Evolutionary conservation across 257 asterid genomes (phyloP), one percentile per base, ranked within the genome.

Genomic region (Scutellaria minor): DNA sequence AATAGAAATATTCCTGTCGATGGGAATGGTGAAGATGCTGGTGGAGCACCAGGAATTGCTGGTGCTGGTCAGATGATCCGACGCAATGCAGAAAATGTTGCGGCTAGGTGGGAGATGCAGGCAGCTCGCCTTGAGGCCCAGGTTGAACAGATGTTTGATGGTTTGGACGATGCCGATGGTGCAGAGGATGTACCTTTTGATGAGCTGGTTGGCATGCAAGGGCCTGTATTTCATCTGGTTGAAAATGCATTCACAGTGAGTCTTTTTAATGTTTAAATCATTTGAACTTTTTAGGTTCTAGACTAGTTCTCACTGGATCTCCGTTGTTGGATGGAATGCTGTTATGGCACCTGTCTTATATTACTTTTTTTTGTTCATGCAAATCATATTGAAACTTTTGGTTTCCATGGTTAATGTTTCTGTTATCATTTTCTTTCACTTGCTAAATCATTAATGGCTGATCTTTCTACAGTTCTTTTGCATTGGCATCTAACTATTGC

Each of bases 121-220:
- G 99, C 99, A 47, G 98, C 98, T 63, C 90, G 97, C 55, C 92
- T 90, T 51, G 98, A 95, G 81, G 97, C 99, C 58, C 97, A 92
- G 78, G 99, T 92, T 64, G 99, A 95, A 72, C 99, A 92, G 85
- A 92, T 95, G 91, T 95, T 95, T 84, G 99, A 95, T 88, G 99
- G 96, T 58, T 61, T 95, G 84, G 98, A 95, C 83, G 99, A 95
- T 82, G 99, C 95, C 56, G 99, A 95, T 84, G 99, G 99, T 66
- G 99, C 97, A 7, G 99, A 92, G 84, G 99, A 95, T 74, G 99
- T 95, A 10, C 98, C 99, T 42, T 95, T 95, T 60, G 99, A 92
- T 73, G 99, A 95, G 80, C 89, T 95, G 79, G 99, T 95, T 71
- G 99, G 99, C 81, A 95, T 95, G 99, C 98, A 92, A 87, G 99